These are phyloP conservation scores for Saccharum spontaneum DNA, from an alignment of 176 grass and related monocot species.

Conservation along the genomic window DNA sequence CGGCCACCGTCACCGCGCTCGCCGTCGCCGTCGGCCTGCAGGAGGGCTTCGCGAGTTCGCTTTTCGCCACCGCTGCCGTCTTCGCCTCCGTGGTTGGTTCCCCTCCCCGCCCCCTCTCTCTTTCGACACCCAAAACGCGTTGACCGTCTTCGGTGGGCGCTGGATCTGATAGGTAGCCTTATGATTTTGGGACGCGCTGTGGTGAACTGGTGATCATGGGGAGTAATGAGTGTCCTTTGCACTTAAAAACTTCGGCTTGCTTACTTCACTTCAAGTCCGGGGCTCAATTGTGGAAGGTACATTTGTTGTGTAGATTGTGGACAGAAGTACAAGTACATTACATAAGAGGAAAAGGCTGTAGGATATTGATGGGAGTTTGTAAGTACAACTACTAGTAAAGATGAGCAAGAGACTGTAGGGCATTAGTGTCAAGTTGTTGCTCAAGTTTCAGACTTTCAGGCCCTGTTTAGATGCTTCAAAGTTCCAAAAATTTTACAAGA, in stretches of 20 bases:
- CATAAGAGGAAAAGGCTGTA: neutral
- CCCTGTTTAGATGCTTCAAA: too few relatives aligned
- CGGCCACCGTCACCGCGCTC: conserved; percentile 75
- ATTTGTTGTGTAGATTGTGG: neutral
- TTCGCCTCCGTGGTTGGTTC: conserved; percentile 75
- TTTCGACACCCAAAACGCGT: neutral
- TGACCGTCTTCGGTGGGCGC: neutral
- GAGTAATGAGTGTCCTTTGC: conserved; percentile 6
- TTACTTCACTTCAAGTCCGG: too few relatives aligned
- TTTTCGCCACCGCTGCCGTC: conserved; percentile 75
- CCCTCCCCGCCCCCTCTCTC: neutral
- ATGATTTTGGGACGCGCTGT: neutral
- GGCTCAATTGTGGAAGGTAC: neutral
- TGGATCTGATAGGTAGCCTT: neutral
- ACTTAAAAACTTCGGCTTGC: neutral
- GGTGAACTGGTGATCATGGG: neutral
- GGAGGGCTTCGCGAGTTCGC: conserved; percentile 64
- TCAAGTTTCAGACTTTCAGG: neutral
- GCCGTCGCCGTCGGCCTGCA: conserved; percentile 63
- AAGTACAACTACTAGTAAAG: neutral
- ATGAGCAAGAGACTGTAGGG: neutral
- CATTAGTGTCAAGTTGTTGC: neutral
- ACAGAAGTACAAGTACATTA: neutral
- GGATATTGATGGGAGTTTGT: neutral
- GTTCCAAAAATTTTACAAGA: too few relatives aligned